A percentile compares a stretch with the other conserved stretches of the same genome.
phyloP scores from a whole-genome alignment of 1,284 basidiomycete species.

The Hemileia vastatrix region DNA sequence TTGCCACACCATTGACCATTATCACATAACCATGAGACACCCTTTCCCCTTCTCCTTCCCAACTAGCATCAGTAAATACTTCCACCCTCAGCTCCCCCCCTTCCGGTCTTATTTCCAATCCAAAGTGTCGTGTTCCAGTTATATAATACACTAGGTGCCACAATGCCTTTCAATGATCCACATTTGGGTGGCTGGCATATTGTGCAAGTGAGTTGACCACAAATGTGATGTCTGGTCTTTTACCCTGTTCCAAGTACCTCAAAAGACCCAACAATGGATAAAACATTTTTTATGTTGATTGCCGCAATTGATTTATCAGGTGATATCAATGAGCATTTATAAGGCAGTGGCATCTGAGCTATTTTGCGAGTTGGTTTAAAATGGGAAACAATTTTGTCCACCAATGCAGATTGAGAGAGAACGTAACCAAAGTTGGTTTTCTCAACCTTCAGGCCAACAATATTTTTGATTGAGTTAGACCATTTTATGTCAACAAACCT shows the following conservation, averaged over 20 bases:
- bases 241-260: neutral
- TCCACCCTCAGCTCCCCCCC: neutral
- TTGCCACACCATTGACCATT: neutral
- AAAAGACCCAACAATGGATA: neutral
- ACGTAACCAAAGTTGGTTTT: no score
- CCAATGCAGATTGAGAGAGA: no score
- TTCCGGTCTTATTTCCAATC: neutral
- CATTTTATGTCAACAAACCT: no score
- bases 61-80: neutral
- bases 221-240: neutral
- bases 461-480: no score
- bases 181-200: neutral
- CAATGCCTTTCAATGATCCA: neutral
- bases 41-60: neutral
- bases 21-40: neutral
- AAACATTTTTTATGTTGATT: no score
- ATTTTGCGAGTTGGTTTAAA: no score
- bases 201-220: neutral
- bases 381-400: no score
- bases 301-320: no score
- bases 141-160: neutral
- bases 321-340: no score
- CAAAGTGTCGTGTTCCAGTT: neutral
- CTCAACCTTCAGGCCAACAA: no score
- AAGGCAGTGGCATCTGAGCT: no score